Conservation (phyloP, 768 basidiomycete genomes). For the Podaxis sp. region DNA sequence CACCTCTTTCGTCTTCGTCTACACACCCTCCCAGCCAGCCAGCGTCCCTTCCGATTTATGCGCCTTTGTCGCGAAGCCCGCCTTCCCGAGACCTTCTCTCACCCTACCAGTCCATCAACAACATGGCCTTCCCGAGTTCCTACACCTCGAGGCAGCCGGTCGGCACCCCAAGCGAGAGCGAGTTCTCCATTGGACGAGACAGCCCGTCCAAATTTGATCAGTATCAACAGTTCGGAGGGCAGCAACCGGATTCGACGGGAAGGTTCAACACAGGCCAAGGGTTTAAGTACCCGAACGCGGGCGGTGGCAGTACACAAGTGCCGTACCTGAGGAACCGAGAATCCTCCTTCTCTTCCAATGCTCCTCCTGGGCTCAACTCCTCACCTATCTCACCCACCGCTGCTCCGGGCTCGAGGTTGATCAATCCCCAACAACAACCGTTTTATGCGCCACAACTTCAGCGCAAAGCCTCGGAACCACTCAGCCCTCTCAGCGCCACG, state of each 20-base stretch:
- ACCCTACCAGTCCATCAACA: conserved; percentile 61
- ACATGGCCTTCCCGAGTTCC: conserved; percentile 51
- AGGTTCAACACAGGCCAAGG: conserved; percentile 67
- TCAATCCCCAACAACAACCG: conserved; percentile 47
- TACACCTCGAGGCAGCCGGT: conserved; percentile 50
- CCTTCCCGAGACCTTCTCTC: conserved; percentile 50
- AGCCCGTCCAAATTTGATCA: conserved; percentile 35
- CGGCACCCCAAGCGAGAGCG: conserved; percentile 65
- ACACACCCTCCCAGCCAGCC: conserved; percentile 63
- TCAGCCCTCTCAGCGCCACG: conserved; percentile 6
- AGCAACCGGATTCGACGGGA: conserved; percentile 46
- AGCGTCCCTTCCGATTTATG: conserved; percentile 75
- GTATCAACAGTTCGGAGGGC: conserved; percentile 23
- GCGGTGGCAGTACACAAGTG: conserved; percentile 16
- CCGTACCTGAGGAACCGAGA: conserved; percentile 18
- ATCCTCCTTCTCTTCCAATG: conserved; percentile 12
- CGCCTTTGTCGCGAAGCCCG: conserved; percentile 65
- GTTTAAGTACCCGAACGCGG: conserved; percentile 50
- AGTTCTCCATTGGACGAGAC: conserved; percentile 45
- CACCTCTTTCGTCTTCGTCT: conserved; percentile 39
- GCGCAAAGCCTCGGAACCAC: conserved; percentile 38
- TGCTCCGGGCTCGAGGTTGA: conserved; percentile 26
- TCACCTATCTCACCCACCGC: conserved; percentile 58
- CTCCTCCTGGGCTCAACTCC: conserved; percentile 21
- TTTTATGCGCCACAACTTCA: conserved; percentile 44